A percentile compares a stretch with the other conserved stretches of the same genome.
Evolutionary conservation across 2,329 filamentous ascomycete genomes (phyloP).

Genomic region (Pseudofabraea citricarpa): DNA sequence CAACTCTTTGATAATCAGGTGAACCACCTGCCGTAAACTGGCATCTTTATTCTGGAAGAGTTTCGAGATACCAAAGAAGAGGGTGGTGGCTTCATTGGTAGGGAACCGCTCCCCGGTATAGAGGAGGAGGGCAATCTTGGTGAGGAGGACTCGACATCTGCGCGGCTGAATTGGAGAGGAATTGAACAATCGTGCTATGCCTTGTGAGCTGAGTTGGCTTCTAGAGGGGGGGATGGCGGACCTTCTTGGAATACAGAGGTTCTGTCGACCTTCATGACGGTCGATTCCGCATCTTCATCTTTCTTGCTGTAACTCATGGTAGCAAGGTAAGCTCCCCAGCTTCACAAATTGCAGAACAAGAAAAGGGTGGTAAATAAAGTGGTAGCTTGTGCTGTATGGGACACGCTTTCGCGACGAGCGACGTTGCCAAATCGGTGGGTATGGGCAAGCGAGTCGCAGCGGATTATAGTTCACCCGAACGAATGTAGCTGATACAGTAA

Average conservation of each 20-base stretch:
- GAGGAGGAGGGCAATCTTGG: slow-evolving; percentile 92
- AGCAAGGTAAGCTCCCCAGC: slow-evolving; percentile 27
- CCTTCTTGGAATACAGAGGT: slow-evolving; percentile 99
- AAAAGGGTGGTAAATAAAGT: slow-evolving; percentile 7
- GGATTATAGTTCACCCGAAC: no score
- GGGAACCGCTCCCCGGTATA: slow-evolving; percentile 98
- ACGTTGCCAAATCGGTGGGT: slow-evolving; percentile 23
- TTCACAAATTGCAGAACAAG: slow-evolving; percentile 28
- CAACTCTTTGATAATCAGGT: slow-evolving; percentile 96
- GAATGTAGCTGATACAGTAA: no score
- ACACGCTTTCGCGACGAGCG: slow-evolving; percentile 8
- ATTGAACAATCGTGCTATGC: slow-evolving; percentile 91
- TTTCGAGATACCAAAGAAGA: slow-evolving; percentile 99
- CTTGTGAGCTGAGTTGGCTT: slow-evolving; percentile 32
- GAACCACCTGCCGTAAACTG: slow-evolving; percentile 96
- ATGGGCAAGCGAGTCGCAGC: no score
- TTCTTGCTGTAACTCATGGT: slow-evolving; percentile 98
- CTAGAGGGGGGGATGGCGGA: slow-evolving; percentile 37
- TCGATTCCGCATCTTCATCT: slow-evolving; percentile 93
- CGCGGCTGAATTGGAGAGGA: slow-evolving; percentile 93
- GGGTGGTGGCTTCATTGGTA: slow-evolving; percentile 91
- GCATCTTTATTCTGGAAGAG: slow-evolving; percentile 99
- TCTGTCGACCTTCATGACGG: slow-evolving; percentile 94
- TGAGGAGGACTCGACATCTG: slow-evolving; percentile 95
- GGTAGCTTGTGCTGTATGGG: slow-evolving; percentile 9